Base-by-base conservation (phyloP, 139 green algal species). In the Zygnema circumcarinatum region DNA sequence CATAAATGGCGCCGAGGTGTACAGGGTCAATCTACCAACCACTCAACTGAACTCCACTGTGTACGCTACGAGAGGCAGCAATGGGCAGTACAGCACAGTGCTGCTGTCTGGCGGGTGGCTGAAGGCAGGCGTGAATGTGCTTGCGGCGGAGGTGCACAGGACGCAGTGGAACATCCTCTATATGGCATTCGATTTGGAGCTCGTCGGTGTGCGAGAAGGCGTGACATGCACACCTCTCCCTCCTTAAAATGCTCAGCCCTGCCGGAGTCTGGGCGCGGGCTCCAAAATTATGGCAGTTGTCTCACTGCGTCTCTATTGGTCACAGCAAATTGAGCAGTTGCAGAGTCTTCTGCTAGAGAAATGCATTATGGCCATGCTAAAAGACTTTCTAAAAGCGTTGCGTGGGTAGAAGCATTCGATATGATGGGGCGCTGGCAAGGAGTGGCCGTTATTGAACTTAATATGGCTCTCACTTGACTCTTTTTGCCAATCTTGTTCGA, bases 1-100 rank as follows among this genome's bases (percentile, higher is more conserved):
- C 38, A 33, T 86, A 22, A 86, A 86, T 69, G 80, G 80, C 3
- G 31, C 25, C 20, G 80, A 86, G 54, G 67, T 80, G 2, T 86
- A 47, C 54, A 68, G 80, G 3, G 25, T 40, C 52, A 83, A 83
- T 69, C 68, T 86, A 40, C 80, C 80, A 25, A 40, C 80, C n/a
- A 40, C 39, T 20, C 53, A 29, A 2, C 20, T 86, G 25, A 86
- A 68, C 29, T 7, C 80, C 0, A 29, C 53, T 2, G 29, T 38
- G 1, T 86, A 74, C 1, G 39, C 80, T 3, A 78, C 7, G n/a
- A 36, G 1, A 0, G 39, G 22, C 1, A 36, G 76, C 38, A 84
- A 56, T 36, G 42, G 76, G 76, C 33, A 25, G 1, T 29, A 56
- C 20, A 62, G 32, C 1, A 67, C 67, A 16, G 52, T 62, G 22